Evolutionary conservation across 768 basidiomycete genomes (phyloP).

Genomic region (Kwoniella bestiolae): DNA sequence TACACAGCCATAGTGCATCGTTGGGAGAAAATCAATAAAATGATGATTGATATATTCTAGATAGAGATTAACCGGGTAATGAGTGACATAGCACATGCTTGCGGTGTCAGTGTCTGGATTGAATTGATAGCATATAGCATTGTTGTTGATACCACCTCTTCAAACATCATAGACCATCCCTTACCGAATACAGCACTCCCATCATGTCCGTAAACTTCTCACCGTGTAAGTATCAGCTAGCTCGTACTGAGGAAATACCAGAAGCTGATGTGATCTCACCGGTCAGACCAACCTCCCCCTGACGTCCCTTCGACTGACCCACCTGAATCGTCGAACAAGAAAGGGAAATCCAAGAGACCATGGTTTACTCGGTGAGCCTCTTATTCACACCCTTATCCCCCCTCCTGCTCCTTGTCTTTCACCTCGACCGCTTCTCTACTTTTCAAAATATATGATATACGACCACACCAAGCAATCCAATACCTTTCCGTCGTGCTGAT

Average conservation of each 20-base stretch:
- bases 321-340: constrained; percentile 46
- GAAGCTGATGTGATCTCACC: constrained; percentile 23
- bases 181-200: neutral
- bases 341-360: constrained; percentile 58
- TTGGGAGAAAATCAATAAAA: constrained; percentile 6
- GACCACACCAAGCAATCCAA: too few relatives aligned
- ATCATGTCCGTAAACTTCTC: constrained; percentile 49
- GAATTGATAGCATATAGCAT: neutral
- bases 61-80: neutral
- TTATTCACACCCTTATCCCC: too few relatives aligned
- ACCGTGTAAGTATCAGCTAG: constrained; percentile 47
- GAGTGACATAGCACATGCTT: neutral
- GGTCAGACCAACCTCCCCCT: constrained; percentile 53
- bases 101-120: too few relatives aligned
- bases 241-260: too few relatives aligned
- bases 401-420: too few relatives aligned
- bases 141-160: neutral
- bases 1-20: neutral
- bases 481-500: too few relatives aligned
- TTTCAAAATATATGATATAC: too few relatives aligned
- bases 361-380: constrained; percentile 66
- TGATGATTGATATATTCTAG: neutral
- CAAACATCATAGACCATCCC: neutral
- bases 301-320: constrained; percentile 53
- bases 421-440: too few relatives aligned